These are phyloP conservation scores for Mucor mucedo DNA, from an alignment of 371 early-diverging fungal genomes.

Conservation along the genomic window DNA sequence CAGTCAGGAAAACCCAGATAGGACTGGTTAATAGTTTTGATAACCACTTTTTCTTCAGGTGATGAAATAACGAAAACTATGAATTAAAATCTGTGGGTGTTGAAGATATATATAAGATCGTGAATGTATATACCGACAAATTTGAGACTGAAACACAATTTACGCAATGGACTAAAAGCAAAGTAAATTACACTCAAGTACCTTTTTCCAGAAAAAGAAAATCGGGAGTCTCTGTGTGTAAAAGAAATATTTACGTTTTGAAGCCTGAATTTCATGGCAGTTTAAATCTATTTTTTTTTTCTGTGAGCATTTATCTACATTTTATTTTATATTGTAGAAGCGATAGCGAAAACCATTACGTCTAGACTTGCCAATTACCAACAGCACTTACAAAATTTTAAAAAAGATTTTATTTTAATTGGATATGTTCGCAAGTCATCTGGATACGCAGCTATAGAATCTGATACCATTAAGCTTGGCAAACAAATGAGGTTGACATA, in stretches of 20 bases:
- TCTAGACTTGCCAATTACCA: constrained; percentile 10
- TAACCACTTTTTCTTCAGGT: too few relatives aligned
- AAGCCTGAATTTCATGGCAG: constrained; percentile 10
- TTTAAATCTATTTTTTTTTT: constrained; percentile 7
- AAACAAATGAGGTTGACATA: constrained; percentile 17
- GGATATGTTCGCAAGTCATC: constrained; percentile 16
- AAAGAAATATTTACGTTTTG: constrained; percentile 14
- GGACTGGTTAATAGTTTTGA: too few relatives aligned
- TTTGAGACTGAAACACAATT: too few relatives aligned
- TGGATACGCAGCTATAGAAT: constrained; percentile 16
- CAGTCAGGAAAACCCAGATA: too few relatives aligned
- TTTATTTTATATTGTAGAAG: constrained; percentile 14
- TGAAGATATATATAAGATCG: too few relatives aligned
- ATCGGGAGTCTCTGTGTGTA: constrained; percentile 11
- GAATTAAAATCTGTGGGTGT: constrained; percentile 11
- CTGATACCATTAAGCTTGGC: constrained; percentile 20
- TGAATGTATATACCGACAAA: too few relatives aligned
- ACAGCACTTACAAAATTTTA: constrained; percentile 16
- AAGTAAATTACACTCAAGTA: too few relatives aligned
- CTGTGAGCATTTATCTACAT: constrained; percentile 6
- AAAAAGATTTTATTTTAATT: constrained; percentile 17
- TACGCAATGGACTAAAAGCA: too few relatives aligned
- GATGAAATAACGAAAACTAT: constrained; percentile 7
- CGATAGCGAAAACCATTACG: constrained; percentile 7
- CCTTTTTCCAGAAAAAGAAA: constrained; percentile 37